Conservation (phyloP, 352 stramenopile species). For the Phytophthora cryptogea region DNA sequence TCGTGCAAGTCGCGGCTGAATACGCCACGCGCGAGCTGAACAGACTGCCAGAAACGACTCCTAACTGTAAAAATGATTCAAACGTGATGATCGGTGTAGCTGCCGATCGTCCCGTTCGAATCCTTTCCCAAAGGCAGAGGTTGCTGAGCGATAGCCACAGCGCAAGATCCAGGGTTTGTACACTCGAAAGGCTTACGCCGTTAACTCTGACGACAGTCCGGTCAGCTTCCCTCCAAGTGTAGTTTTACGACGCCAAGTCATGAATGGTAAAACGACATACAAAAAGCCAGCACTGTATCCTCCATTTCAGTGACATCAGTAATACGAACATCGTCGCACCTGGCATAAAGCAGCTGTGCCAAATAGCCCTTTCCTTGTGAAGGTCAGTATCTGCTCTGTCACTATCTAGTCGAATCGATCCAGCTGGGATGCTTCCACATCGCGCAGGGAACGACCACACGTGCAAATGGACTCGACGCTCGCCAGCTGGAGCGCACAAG, state of each 20-base stretch:
- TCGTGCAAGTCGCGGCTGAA: not conserved
- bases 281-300: slow-evolving; percentile 22
- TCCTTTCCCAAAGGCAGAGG: slow-evolving; percentile 28
- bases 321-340: slow-evolving; percentile 16
- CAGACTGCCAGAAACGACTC: slow-evolving; percentile 15
- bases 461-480: slow-evolving; percentile 26
- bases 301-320: not conserved
- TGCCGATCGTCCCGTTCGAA: slow-evolving; percentile 20
- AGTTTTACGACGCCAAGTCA: not conserved
- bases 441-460: slow-evolving; percentile 19
- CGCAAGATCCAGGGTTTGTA: not conserved
- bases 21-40: slow-evolving; percentile 14
- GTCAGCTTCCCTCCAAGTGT: slow-evolving; percentile 14
- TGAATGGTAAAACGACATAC: slow-evolving; percentile 1
- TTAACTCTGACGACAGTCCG: slow-evolving; percentile 11
- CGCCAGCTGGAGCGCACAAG: slow-evolving; percentile 19
- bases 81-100: slow-evolving; percentile 21
- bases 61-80: slow-evolving; percentile 17
- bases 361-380: not conserved
- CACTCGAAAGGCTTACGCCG: not conserved
- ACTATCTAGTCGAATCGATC: slow-evolving; percentile 25
- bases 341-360: not conserved
- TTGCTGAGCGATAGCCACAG: slow-evolving; percentile 5
- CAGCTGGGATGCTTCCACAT: slow-evolving; percentile 29
- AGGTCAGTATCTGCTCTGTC: slow-evolving; percentile 8